Evolutionary conservation across 495 filamentous ascomycete genomes (phyloP).

Genomic region (Wilcoxina mikolae): DNA sequence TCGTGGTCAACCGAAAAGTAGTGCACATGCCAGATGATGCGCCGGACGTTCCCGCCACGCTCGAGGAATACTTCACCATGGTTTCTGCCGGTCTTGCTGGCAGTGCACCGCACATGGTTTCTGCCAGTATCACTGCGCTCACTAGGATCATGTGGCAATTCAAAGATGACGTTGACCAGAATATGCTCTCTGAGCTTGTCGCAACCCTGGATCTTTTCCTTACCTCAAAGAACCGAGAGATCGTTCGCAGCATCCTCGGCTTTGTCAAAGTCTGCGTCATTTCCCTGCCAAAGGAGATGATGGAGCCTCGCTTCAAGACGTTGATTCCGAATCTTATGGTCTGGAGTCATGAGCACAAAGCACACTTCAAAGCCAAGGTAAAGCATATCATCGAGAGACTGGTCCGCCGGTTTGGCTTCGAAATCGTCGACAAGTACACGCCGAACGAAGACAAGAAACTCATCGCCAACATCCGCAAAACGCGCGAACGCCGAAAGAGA

Average conservation of each 20-base stretch:
- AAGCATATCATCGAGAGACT: slow-evolving; percentile 94
- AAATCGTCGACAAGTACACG: slow-evolving; percentile 56
- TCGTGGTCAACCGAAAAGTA: slow-evolving; percentile 69
- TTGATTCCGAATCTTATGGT: slow-evolving; percentile 81
- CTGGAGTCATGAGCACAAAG: slow-evolving; percentile 96
- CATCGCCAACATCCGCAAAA: slow-evolving; percentile 84
- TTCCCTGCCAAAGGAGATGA: slow-evolving; percentile 56
- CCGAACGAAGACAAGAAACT: slow-evolving; percentile 79
- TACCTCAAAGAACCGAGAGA: slow-evolving; percentile 86
- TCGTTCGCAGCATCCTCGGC: slow-evolving; percentile 79
- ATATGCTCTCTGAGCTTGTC: slow-evolving; percentile 59
- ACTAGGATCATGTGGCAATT: slow-evolving; percentile 87
- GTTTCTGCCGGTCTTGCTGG: slow-evolving; percentile 88
- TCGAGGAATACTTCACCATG: slow-evolving; percentile 98
- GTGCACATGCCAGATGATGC: slow-evolving; percentile 68
- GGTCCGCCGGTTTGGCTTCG: slow-evolving; percentile 74
- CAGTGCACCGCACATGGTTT: slow-evolving; percentile 84
- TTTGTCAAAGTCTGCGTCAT: slow-evolving; percentile 95
- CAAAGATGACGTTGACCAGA: slow-evolving; percentile 40
- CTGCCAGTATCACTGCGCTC: slow-evolving; percentile 80
- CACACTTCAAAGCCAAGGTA: slow-evolving; percentile 85
- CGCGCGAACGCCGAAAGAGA: slow-evolving; percentile 70
- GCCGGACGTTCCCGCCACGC: slow-evolving; percentile 55
- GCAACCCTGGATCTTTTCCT: slow-evolving; percentile 89
- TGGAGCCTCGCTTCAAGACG: slow-evolving; percentile 54